Conservation (phyloP, 2,329 filamentous ascomycete species). For the Triangularia verruculosa region DNA sequence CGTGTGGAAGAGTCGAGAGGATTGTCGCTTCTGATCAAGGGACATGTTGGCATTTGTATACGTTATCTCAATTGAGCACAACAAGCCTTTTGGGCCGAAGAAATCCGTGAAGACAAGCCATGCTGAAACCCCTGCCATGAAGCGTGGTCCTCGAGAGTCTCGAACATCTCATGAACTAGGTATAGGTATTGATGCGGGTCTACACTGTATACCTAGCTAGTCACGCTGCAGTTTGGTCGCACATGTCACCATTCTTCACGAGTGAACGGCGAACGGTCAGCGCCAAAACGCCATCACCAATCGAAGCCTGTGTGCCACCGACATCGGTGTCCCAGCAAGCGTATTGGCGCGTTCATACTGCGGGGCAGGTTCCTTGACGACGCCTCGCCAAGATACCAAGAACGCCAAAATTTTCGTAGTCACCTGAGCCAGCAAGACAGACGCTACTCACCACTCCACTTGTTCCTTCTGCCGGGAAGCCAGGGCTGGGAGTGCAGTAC, state of each 20-base stretch:
- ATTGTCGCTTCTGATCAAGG: neutral
- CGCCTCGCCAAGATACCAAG: constrained; percentile 25
- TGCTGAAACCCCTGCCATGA: neutral
- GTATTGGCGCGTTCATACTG: constrained; percentile 1
- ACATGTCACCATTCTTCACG: neutral
- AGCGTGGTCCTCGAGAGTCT: constrained; percentile 3
- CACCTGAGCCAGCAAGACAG: constrained; percentile 32
- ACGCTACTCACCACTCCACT: constrained; percentile 16
- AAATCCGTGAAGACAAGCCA: neutral
- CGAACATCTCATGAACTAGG: neutral
- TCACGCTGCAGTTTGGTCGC: neutral
- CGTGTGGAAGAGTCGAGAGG: neutral
- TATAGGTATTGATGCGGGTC: neutral
- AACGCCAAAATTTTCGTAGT: constrained; percentile 25
- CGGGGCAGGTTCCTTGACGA: constrained; percentile 10
- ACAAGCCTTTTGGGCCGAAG: neutral
- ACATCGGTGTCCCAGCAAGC: constrained; percentile 21
- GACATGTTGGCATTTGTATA: neutral
- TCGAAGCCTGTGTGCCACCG: constrained; percentile 13
- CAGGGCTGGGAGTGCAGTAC: constrained; percentile 10
- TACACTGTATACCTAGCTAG: too few relatives aligned
- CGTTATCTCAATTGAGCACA: neutral
- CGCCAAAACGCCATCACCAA: neutral
- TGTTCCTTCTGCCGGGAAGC: neutral
- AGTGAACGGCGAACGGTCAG: neutral